phyloP scores from a whole-genome alignment of 805 yeast species.

The Hanseniaspora lindneri region DNA sequence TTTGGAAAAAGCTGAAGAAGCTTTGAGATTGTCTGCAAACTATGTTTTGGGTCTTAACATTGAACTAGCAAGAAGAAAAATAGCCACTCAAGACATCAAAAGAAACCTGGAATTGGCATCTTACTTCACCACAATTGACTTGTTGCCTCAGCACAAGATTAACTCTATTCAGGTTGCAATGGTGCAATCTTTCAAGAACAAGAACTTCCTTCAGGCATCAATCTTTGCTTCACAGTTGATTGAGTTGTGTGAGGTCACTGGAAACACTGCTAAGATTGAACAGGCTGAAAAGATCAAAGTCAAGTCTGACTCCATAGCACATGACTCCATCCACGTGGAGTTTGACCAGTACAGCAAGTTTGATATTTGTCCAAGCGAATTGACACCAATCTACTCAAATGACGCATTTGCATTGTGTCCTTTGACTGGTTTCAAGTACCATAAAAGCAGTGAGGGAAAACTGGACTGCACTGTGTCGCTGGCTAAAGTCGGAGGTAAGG shows the following conservation, averaged over 20 bases:
- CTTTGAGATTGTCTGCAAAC: conserved; percentile 67
- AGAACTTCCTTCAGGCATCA: conserved; percentile 79
- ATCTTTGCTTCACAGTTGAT: conserved; percentile 54
- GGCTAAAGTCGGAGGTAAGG: conserved; percentile 78
- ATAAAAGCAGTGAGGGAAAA: conserved; percentile 62
- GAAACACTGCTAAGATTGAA: conserved; percentile 73
- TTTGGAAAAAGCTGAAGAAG: conserved; percentile 60
- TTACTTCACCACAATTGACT: conserved; percentile 75
- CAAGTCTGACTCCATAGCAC: conserved; percentile 65
- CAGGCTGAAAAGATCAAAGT: conserved; percentile 75
- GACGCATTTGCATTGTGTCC: conserved; percentile 61
- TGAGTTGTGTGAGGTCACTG: conserved; percentile 59
- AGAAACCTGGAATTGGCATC: conserved; percentile 92
- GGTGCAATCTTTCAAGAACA: conserved; percentile 79
- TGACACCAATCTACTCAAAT: conserved; percentile 79
- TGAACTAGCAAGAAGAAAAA: conserved; percentile 75
- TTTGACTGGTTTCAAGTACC: conserved; percentile 80
- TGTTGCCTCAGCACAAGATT: conserved; percentile 71
- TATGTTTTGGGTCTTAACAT: conserved; percentile 86
- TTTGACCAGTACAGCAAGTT: conserved; percentile 88
- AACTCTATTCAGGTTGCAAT: conserved; percentile 91
- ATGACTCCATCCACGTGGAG: conserved; percentile 80
- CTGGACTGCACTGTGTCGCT: conserved; percentile 64
- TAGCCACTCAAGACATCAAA: conserved; percentile 59
- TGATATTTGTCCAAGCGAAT: conserved; percentile 76